These are phyloP conservation scores for Quercus lobata DNA, from an alignment of 331 rosid genomes.

Conservation along the genomic window DNA sequence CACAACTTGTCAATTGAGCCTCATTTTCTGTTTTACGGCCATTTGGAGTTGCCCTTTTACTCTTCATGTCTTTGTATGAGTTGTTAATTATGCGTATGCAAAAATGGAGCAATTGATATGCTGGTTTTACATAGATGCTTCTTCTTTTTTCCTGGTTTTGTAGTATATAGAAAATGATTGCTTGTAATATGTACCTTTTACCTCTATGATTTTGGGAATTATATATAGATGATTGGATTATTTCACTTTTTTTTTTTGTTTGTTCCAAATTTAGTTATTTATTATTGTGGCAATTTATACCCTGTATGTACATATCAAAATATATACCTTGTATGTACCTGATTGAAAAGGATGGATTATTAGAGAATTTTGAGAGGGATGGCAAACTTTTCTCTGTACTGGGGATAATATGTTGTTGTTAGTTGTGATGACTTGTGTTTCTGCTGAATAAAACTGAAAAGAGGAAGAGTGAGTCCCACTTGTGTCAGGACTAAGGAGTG, in stretches of 20 bases:
- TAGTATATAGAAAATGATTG: slow-evolving; percentile 8
- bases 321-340: neutral
- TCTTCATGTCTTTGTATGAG: neutral
- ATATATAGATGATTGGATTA: neutral
- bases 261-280: neutral
- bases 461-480: neutral
- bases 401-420: neutral
- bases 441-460: neutral
- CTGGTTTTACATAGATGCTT: slow-evolving; percentile 4
- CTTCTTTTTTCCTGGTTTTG: slow-evolving; percentile 1
- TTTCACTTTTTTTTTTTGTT: neutral
- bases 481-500: neutral
- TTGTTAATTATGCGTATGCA: slow-evolving; percentile 6
- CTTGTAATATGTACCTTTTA: slow-evolving; percentile 8
- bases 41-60: slow-evolving; percentile 9
- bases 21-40: slow-evolving; percentile 5
- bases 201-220: neutral
- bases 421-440: neutral
- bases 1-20: slow-evolving; percentile 9
- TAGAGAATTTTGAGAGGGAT: neutral
- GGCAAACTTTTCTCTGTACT: neutral
- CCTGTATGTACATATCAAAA: neutral
- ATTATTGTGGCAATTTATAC: neutral
- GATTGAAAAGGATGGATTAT: neutral
- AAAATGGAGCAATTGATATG: neutral